Evolutionary conservation across 139 green algal species (phyloP).

Genomic region (Haematococcus lacustris): DNA sequence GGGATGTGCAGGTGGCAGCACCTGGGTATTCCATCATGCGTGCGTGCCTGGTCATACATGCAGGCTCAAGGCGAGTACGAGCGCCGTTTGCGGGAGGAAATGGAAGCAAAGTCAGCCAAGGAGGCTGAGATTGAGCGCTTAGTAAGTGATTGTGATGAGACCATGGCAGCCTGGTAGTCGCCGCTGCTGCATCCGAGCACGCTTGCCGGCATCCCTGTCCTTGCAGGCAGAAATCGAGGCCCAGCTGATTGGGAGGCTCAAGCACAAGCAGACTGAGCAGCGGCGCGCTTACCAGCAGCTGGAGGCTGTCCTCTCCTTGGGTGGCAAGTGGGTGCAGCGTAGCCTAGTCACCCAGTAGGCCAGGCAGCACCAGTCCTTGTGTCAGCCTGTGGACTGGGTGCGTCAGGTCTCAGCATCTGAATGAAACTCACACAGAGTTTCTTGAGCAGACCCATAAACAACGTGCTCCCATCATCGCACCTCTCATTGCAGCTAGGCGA

Average conservation of each 20-base stretch:
- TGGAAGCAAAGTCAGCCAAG: slow-evolving; percentile 47
- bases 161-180: no score
- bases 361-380: no score
- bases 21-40: background rate
- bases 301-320: slow-evolving; percentile 41
- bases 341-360: no score
- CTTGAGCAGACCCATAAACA: no score
- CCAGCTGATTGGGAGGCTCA: slow-evolving; percentile 61
- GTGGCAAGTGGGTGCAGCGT: slow-evolving; percentile 4
- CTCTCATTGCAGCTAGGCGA: no score
- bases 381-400: no score
- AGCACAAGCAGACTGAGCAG: slow-evolving; percentile 59
- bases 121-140: slow-evolving; percentile 61
- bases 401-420: no score
- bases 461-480: no score
- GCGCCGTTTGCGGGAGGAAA: slow-evolving; percentile 49
- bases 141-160: no score
- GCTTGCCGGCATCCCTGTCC: no score
- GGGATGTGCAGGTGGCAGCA: background rate
- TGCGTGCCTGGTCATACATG: background rate
- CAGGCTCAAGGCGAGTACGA: slow-evolving; percentile 67
- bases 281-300: slow-evolving; percentile 48
- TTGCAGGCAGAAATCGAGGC: slow-evolving; percentile 52
- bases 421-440: no score
- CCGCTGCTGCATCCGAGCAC: no score